Evolutionary conservation across 163 green algal species (phyloP).

Genomic region (Chlorella variabilis): DNA sequence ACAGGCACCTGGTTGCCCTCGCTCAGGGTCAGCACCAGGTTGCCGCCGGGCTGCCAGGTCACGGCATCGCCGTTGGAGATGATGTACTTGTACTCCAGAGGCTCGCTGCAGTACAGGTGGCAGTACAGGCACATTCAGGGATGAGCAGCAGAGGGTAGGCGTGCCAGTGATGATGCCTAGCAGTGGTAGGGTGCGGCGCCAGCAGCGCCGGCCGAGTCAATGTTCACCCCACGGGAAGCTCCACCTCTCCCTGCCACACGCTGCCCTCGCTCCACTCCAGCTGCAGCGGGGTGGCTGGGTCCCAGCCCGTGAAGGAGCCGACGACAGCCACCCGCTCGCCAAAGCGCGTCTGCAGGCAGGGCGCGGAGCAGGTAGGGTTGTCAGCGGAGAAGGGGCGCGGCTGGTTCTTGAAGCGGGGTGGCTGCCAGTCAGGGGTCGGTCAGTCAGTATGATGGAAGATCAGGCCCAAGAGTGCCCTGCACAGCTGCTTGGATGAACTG

Average conservation of each 20-base stretch:
- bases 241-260: slow-evolving; percentile 32
- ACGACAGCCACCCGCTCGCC: slow-evolving; percentile 37
- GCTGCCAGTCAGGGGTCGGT: too few relatives aligned
- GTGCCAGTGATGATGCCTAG: too few relatives aligned
- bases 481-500: too few relatives aligned
- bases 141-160: too few relatives aligned
- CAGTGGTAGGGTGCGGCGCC: too few relatives aligned
- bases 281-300: not conserved
- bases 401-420: too few relatives aligned
- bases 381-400: too few relatives aligned
- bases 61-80: not conserved
- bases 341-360: slow-evolving; percentile 15
- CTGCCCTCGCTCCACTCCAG: slow-evolving; percentile 45
- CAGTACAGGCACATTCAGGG: too few relatives aligned
- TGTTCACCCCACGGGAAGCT: slow-evolving; percentile 28
- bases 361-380: not conserved
- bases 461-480: too few relatives aligned
- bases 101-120: not conserved
- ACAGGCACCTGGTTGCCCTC: slow-evolving; percentile 5
- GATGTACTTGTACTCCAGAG: slow-evolving; percentile 47
- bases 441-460: too few relatives aligned
- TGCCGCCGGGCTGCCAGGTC: slow-evolving; percentile 43
- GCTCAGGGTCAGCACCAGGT: slow-evolving; percentile 25
- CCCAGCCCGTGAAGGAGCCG: slow-evolving; percentile 38
- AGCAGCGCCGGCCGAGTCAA: not conserved